A percentile compares a stretch with the other conserved stretches of the same genome.
phyloP scores from a whole-genome alignment of 306 rosid genomes.

The Glycine latifolia region DNA sequence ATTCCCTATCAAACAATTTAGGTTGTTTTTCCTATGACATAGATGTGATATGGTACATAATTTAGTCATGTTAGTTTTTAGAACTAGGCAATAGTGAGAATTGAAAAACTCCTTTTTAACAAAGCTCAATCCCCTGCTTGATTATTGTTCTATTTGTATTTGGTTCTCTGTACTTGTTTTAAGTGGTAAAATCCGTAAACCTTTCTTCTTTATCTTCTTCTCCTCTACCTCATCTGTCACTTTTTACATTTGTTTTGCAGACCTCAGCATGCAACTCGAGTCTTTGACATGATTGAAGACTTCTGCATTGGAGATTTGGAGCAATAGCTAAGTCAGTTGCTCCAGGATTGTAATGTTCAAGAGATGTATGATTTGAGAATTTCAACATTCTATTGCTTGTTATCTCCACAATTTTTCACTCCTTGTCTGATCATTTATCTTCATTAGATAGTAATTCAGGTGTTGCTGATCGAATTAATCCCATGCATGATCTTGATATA shows the following conservation, averaged over 20 bases:
- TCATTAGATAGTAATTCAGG: no score
- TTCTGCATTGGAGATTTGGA: constrained; percentile 79
- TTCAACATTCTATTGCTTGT: constrained; percentile 33
- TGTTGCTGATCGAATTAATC: no score
- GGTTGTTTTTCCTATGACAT: no score
- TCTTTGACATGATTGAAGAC: constrained; percentile 89
- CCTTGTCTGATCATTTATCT: neutral
- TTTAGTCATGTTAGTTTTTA: no score
- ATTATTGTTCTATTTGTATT: constrained; percentile 19
- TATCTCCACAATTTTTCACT: constrained; percentile 16
- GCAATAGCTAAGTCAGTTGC: constrained; percentile 38
- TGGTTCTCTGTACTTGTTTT: constrained; percentile 1
- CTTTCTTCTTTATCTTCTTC: neutral
- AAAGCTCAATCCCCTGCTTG: constrained; percentile 7
- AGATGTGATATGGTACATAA: no score
- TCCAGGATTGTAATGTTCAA: constrained; percentile 21
- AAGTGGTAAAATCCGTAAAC: neutral
- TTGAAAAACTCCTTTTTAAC: neutral
- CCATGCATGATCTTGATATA: no score
- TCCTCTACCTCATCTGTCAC: neutral
- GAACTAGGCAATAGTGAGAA: neutral
- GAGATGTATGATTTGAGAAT: constrained; percentile 30
- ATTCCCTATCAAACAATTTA: no score
- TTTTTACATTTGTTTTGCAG: constrained; percentile 54
- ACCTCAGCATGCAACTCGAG: constrained; percentile 95